Percentiles rank a stretch among this genome's conserved stretches.
phyloP scores from a whole-genome alignment of 176 grass and related monocot genomes.

The Tillandsia leiboldiana region DNA sequence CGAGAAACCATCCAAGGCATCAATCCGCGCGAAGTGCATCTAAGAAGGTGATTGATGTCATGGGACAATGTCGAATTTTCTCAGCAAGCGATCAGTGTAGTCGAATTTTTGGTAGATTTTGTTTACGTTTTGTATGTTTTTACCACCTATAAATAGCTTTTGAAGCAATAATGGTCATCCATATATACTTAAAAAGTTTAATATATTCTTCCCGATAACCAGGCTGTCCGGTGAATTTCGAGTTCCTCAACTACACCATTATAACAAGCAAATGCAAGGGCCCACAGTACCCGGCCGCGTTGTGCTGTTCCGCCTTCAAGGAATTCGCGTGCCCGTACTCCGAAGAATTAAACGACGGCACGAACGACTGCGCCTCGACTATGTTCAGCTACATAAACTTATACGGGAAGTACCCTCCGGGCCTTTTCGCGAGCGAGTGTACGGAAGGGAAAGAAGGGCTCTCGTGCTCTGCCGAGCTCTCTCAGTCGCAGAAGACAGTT shows the following conservation, averaged over 20 bases:
- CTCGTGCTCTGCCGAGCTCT: conserved; percentile 20
- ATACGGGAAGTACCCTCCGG: conserved; percentile 58
- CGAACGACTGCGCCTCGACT: conserved; percentile 40
- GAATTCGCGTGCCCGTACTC: conserved; percentile 53
- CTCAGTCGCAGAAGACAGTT: conserved; percentile 12
- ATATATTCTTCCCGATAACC: background rate
- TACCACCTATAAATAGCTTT: background rate
- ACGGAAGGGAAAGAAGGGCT: conserved; percentile 36
- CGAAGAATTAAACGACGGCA: conserved; percentile 44
- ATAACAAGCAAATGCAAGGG: conserved; percentile 68
- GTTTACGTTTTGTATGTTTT: no score
- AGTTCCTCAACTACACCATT: conserved; percentile 57
- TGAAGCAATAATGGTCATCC: background rate
- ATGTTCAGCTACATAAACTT: conserved; percentile 78
- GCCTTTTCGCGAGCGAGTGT: conserved; percentile 62
- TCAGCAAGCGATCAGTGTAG: no score
- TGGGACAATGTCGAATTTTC: no score
- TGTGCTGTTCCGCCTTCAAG: conserved; percentile 48
- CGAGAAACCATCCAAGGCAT: no score
- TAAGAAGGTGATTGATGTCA: no score
- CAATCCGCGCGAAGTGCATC: no score
- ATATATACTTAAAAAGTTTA: background rate
- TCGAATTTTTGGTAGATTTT: no score
- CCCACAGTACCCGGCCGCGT: conserved; percentile 28
- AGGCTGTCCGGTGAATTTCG: conserved; percentile 64